Base-by-base conservation (phyloP, 768 basidiomycete genomes). In the Naganishia onofrii region DNA sequence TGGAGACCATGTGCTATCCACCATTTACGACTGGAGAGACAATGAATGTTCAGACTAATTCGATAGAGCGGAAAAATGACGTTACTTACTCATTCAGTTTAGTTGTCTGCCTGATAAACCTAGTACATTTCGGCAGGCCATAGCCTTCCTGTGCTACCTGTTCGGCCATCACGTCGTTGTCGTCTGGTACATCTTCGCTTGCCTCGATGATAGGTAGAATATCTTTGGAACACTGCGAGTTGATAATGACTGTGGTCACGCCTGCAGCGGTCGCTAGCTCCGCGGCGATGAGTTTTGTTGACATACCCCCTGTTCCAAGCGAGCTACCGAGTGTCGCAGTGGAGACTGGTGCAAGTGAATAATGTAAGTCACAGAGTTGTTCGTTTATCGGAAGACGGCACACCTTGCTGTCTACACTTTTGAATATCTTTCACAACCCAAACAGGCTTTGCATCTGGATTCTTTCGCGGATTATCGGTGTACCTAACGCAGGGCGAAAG, bases 241-340 rank as follows among this genome's bases (percentile, higher is more conserved):
- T 90, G 56, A 89, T 88, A 76, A 99, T 91, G 53, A 97, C 85
- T 0, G 95, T 96, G 5, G 91, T 88, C 36, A 95, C 93, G 8
- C 96, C 96, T 0, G 94, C 95, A 0, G 89, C 93, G 0, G 91
- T 95, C 5, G 95, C 93, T 34, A 99, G 92, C 76, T 99, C 96
- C 0, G 96, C 95, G 0, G 96, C 96, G 73, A 98, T 96, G 74
- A 98, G 87, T 78, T 98, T 99, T 2, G 96, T 99, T 81, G 96
- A 93, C 96, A 98, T 98, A 3, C 96, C 96, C 0, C 96, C 96
- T 0, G 96, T 98, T 0, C 96, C 96, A 13, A 99, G 85, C 73
- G 87, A 91, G 0, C 92, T 94, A 0, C 96, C 96, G 0, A 95
- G 84, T 0, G 96, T 96, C 2, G 87, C 87, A 0, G 92, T 96